A percentile compares a stretch with the other conserved stretches of the same genome.
These are phyloP conservation scores for Cucurbita maxima DNA, from an alignment of 306 rosid genomes.

Conservation along the genomic window DNA sequence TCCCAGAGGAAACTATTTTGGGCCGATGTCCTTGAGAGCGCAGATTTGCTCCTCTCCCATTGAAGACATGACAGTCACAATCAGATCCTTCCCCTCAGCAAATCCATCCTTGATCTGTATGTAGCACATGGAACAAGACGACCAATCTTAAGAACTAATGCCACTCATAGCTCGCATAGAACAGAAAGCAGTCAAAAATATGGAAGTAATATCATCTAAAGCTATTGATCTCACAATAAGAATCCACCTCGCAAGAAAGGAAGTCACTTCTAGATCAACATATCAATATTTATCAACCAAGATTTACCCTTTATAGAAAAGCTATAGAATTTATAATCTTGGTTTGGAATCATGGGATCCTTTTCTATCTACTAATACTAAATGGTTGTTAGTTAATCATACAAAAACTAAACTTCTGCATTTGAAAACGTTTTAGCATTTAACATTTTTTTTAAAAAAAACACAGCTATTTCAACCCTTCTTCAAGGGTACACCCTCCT, in stretches of 20 bases:
- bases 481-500: neutral
- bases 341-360: neutral
- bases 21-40: slow-evolving; percentile 83
- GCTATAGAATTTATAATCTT: neutral
- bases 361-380: neutral
- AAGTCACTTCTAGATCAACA: neutral
- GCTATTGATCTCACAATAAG: neutral
- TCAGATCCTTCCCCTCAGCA: slow-evolving; percentile 75
- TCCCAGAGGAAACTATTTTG: slow-evolving; percentile 37
- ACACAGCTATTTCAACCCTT: neutral
- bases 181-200: neutral
- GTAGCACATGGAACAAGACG: neutral
- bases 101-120: slow-evolving; percentile 94
- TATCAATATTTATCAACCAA: neutral
- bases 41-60: slow-evolving; percentile 99
- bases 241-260: neutral
- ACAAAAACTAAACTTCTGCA: neutral
- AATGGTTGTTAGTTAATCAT: neutral
- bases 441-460: neutral
- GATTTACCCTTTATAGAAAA: neutral
- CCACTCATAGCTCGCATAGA: neutral
- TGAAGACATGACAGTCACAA: slow-evolving; percentile 84
- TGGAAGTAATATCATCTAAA: neutral
- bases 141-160: neutral
- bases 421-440: neutral